Base-by-base conservation (phyloP, 148 eudicot genomes). In the Suaeda aralocaspica region DNA sequence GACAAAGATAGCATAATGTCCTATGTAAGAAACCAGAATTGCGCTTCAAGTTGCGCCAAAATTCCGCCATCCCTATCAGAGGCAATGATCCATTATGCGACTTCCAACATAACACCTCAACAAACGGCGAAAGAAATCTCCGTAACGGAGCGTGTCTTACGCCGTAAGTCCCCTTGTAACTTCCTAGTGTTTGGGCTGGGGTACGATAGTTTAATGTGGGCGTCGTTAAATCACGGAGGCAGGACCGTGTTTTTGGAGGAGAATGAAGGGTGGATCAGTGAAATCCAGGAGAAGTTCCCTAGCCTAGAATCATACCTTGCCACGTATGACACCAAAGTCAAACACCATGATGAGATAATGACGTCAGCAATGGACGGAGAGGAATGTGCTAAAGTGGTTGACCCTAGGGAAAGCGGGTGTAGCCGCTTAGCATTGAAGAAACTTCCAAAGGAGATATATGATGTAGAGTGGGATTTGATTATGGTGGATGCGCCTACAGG, bases 401-500 rank as follows among this genome's bases (percentile, higher is more conserved):
- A 73, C 53, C 80, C 81, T 3, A 64, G 80, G 55, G 41, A 69
- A 41, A 85, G 92, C 0, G 66, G 73, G 41, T 91, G 95, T 42
- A 50, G 21, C n/a, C n/a, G n/a, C n/a, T 79, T 91, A 2, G 83
- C 97, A 0, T 52, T 87, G 19, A 84, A 75, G 64, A 80, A 83
- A 1, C 49, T 91, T 1, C 90, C 95, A 0, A 67, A 49, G 2
- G 90, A 84, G 55, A 66, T 91, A 8, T 91, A 89, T 10, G 90
- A 89, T 16, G 74, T 81, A 2, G 92, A 85, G 50, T 91, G 97
- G 97, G 97, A 91, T 59, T 56, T 89, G 77, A 82, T 91, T 41
- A 91, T 91, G 95, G 92, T 91, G 76, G 97, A 91, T 59, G 95
- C 97, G 29, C 97, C 97, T 1, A 87, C 90, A 1, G 95, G 97